A percentile compares a stretch with the other conserved stretches of the same genome.
Evolutionary conservation across 1,284 basidiomycete species (phyloP).

Genomic region (Flammula alnicola): DNA sequence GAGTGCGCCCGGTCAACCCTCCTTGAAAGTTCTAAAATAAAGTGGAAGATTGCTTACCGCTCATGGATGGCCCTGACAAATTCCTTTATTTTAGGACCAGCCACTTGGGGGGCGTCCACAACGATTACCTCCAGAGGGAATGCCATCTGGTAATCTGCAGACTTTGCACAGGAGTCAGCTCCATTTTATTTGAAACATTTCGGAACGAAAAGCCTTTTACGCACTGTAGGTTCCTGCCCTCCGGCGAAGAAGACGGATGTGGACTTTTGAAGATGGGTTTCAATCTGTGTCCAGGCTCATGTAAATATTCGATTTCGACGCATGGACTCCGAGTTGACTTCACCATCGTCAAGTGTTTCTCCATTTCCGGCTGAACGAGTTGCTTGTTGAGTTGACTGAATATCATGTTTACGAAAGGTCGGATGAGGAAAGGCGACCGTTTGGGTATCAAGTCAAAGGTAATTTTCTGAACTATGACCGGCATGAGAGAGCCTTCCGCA

Average conservation of each 20-base stretch:
- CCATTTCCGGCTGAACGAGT: slow-evolving; percentile 36
- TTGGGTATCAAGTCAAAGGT: slow-evolving; percentile 38
- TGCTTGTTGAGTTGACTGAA: slow-evolving; percentile 33
- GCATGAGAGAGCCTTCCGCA: slow-evolving; percentile 48
- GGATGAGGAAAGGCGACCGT: slow-evolving; percentile 40
- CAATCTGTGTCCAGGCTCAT: slow-evolving; percentile 33
- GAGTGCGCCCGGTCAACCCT: too few relatives aligned
- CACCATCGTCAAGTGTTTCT: slow-evolving; percentile 37
- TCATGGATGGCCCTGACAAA: slow-evolving; percentile 38
- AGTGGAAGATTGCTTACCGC: slow-evolving; percentile 28
- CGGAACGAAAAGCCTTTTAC: background rate
- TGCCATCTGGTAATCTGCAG: slow-evolving; percentile 48
- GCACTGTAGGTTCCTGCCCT: slow-evolving; percentile 37
- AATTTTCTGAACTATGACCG: slow-evolving; percentile 39
- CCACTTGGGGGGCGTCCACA: slow-evolving; percentile 12
- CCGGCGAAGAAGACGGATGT: slow-evolving; percentile 41
- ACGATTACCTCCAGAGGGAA: slow-evolving; percentile 38
- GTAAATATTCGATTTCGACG: background rate
- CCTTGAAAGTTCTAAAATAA: too few relatives aligned
- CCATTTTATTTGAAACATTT: background rate
- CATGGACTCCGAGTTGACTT: too few relatives aligned
- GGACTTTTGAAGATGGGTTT: slow-evolving; percentile 38
- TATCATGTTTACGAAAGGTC: slow-evolving; percentile 37
- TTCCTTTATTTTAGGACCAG: slow-evolving; percentile 33
- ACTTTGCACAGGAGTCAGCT: slow-evolving; percentile 1